A percentile compares a stretch with the other conserved stretches of the same genome.
Conservation (phyloP, 78 protist species). For the Dictyostelium capitatum region DNA sequence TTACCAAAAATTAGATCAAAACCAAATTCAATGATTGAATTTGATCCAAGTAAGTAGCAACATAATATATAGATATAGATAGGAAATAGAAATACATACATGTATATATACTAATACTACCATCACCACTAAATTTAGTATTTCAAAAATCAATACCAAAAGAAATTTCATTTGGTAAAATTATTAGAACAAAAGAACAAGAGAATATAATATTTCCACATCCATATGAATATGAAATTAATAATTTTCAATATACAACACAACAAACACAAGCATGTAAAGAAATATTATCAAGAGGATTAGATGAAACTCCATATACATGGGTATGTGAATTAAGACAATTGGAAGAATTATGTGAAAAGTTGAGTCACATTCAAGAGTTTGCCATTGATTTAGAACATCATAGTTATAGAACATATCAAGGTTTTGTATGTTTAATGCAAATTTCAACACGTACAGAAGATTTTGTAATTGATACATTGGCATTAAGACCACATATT, state of each 20-base stretch:
- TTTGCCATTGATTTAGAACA: slow-evolving; percentile 96
- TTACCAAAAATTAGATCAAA: slow-evolving; percentile 84
- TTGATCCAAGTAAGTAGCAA: slow-evolving; percentile 32
- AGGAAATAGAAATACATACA: no score
- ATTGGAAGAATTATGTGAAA: slow-evolving; percentile 59
- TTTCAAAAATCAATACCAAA: slow-evolving; percentile 21
- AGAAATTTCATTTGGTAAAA: slow-evolving; percentile 46
- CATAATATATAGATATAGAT: no score
- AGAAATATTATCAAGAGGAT: slow-evolving; percentile 36
- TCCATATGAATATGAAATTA: slow-evolving; percentile 85
- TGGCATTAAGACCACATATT: slow-evolving; percentile 89
- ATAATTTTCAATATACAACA: neutral
- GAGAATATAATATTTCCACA: slow-evolving; percentile 77
- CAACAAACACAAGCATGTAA: slow-evolving; percentile 46
- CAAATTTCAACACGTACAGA: slow-evolving; percentile 93
- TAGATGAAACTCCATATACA: slow-evolving; percentile 77
- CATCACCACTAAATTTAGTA: neutral
- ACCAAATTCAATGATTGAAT: slow-evolving; percentile 82
- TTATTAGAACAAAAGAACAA: slow-evolving; percentile 60
- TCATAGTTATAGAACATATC: slow-evolving; percentile 93
- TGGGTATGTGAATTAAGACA: slow-evolving; percentile 77
- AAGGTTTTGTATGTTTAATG: slow-evolving; percentile 98
- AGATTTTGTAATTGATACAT: slow-evolving; percentile 97
- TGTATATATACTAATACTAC: neutral
- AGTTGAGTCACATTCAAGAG: slow-evolving; percentile 60